Conservation (phyloP, 352 stramenopile genomes). For the Thalassiosira sp. region DNA sequence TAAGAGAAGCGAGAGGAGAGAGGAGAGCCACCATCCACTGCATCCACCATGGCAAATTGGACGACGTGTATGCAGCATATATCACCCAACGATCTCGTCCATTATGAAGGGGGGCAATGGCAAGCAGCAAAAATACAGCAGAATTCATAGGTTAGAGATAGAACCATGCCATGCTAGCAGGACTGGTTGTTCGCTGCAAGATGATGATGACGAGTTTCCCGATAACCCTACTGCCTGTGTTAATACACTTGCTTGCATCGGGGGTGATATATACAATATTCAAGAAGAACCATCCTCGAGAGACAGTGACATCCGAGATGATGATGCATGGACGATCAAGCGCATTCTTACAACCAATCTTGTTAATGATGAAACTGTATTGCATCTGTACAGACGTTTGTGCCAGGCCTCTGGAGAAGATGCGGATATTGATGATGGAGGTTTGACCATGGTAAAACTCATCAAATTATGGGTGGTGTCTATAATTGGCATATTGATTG, state of each 20-base stretch:
- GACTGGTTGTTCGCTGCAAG: background rate
- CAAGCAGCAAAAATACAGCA: background rate
- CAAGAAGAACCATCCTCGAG: background rate
- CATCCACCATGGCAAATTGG: no score
- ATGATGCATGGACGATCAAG: background rate
- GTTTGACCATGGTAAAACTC: slow-evolving; percentile 49
- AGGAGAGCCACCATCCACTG: no score
- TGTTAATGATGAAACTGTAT: background rate
- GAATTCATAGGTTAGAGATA: no score
- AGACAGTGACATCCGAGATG: background rate
- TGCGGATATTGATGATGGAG: slow-evolving; percentile 32
- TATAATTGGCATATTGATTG: slow-evolving; percentile 29
- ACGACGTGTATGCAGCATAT: no score
- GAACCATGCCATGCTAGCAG: background rate
- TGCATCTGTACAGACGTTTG: slow-evolving; percentile 15
- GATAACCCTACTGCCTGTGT: background rate
- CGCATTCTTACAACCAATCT: slow-evolving; percentile 15
- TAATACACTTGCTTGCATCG: background rate
- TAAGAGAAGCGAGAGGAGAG: no score
- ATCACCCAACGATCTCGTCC: no score
- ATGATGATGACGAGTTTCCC: background rate
- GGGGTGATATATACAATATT: background rate
- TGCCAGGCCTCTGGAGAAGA: background rate
- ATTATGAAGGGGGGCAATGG: no score
- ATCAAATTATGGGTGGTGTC: slow-evolving; percentile 53